phyloP scores from a whole-genome alignment of 2,329 filamentous ascomycete genomes.

The Diaporthe sp. region DNA sequence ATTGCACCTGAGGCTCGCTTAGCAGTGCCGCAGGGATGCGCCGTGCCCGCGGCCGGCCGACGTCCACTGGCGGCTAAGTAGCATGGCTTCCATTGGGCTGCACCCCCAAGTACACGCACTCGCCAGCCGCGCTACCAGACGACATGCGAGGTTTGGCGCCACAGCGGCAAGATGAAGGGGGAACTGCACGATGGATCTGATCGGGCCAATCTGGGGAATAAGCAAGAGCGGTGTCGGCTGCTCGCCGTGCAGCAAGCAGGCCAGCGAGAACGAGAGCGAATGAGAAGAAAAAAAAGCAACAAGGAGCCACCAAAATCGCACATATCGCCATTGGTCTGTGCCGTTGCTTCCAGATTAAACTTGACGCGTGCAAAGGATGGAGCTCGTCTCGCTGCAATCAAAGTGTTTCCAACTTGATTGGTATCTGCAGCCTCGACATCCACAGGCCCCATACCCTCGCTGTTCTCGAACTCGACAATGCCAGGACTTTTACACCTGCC shows the following conservation, averaged over 20 bases:
- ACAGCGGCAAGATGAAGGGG: neutral
- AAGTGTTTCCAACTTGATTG: constrained; percentile 9
- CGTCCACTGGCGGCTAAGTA: constrained; percentile 21
- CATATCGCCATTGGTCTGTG: constrained; percentile 17
- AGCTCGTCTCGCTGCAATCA: constrained; percentile 21
- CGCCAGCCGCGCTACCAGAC: constrained; percentile 32
- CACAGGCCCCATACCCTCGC: neutral
- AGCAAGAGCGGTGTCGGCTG: neutral
- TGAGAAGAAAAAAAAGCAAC: neutral
- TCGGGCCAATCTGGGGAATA: neutral
- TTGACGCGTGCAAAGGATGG: constrained; percentile 9
- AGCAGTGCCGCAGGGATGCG: constrained; percentile 24
- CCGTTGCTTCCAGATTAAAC: constrained; percentile 6
- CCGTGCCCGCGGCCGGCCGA: constrained; percentile 11
- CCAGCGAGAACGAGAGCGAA: neutral
- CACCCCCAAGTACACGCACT: neutral
- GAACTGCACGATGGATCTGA: neutral
- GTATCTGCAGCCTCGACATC: constrained; percentile 7
- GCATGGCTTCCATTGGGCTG: constrained; percentile 12
- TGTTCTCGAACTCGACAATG: constrained; percentile 12
- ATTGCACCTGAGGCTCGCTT: constrained; percentile 28
- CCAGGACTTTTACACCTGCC: constrained; percentile 9
- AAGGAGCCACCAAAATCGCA: neutral
- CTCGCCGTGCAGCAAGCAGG: neutral
- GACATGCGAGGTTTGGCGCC: constrained; percentile 20